Conservation (phyloP, 306 rosid genomes). For the Cajanus cajan region DNA sequence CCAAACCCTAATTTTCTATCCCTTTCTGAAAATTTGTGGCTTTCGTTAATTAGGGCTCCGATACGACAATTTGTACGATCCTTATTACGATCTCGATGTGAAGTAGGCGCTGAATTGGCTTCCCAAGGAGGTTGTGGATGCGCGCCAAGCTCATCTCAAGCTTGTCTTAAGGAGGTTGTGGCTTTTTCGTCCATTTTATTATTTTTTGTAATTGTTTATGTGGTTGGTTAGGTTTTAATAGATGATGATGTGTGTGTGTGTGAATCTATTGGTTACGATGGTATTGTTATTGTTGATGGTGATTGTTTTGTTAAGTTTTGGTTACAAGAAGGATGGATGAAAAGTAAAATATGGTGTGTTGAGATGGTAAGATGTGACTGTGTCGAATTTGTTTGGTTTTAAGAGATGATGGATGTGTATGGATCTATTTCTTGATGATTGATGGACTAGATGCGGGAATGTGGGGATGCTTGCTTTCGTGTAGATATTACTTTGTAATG, state of each 20-base stretch:
- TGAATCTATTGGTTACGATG: too few species aligned
- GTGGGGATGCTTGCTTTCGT: not conserved
- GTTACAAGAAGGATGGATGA: not conserved
- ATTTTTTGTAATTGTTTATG: not conserved
- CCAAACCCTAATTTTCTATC: slow-evolving; percentile 34
- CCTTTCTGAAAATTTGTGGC: not conserved
- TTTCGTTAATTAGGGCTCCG: slow-evolving; percentile 65
- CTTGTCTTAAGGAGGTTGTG: too few species aligned
- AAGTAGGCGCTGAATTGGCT: slow-evolving; percentile 91
- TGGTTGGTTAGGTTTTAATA: too few species aligned
- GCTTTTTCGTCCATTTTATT: not conserved
- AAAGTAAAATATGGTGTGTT: not conserved
- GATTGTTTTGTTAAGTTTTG: not conserved
- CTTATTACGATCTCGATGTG: slow-evolving; percentile 75
- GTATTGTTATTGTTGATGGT: too few species aligned
- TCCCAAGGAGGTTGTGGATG: slow-evolving; percentile 85
- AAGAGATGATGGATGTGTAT: not conserved
- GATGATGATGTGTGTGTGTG: too few species aligned
- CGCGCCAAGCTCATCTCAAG: slow-evolving; percentile 89
- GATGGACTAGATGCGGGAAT: not conserved
- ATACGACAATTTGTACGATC: slow-evolving; percentile 87
- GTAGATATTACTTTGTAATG: not conserved
- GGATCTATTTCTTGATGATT: not conserved
- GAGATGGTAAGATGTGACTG: not conserved
- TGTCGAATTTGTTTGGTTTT: not conserved